These are phyloP conservation scores for Xylariaceae sp. DNA, from an alignment of 2,329 filamentous ascomycete species.

Conservation along the genomic window DNA sequence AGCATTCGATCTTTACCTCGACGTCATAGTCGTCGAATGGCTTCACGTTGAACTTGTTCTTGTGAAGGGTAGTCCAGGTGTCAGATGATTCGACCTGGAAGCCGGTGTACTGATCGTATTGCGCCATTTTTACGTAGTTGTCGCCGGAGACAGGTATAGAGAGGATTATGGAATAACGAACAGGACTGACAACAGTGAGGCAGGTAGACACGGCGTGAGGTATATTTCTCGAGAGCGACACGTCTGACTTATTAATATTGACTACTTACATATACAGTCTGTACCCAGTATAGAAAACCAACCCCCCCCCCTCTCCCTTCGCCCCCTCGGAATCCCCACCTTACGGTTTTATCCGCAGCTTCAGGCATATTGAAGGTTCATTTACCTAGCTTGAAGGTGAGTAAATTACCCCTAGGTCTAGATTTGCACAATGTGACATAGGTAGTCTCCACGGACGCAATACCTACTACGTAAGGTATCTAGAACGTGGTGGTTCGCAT, in stretches of 20 bases:
- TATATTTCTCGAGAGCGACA: not conserved
- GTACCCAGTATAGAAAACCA: too few relatives aligned
- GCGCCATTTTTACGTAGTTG: slow-evolving; percentile 38
- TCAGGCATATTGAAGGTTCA: not conserved
- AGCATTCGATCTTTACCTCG: slow-evolving; percentile 79
- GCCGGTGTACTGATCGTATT: slow-evolving; percentile 55
- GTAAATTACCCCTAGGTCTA: too few relatives aligned
- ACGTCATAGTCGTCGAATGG: slow-evolving; percentile 83
- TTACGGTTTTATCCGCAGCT: not conserved
- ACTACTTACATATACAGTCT: not conserved
- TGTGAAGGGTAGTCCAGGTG: slow-evolving; percentile 56
- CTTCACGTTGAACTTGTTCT: slow-evolving; percentile 75
- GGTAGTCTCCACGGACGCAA: too few relatives aligned
- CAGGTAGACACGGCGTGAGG: not conserved
- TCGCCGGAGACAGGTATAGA: not conserved
- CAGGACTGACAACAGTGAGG: not conserved
- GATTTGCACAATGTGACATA: too few relatives aligned
- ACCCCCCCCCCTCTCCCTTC: too few relatives aligned
- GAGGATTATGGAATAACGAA: not conserved
- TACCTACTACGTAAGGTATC: too few relatives aligned
- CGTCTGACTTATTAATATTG: not conserved
- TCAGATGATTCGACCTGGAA: slow-evolving; percentile 54
- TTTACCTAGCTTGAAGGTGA: too few relatives aligned
- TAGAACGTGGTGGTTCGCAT: too few relatives aligned
- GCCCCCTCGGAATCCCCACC: not conserved